Evolutionary conservation across 345 rosid genomes (phyloP).

Genomic region (Arabis hirsuta): DNA sequence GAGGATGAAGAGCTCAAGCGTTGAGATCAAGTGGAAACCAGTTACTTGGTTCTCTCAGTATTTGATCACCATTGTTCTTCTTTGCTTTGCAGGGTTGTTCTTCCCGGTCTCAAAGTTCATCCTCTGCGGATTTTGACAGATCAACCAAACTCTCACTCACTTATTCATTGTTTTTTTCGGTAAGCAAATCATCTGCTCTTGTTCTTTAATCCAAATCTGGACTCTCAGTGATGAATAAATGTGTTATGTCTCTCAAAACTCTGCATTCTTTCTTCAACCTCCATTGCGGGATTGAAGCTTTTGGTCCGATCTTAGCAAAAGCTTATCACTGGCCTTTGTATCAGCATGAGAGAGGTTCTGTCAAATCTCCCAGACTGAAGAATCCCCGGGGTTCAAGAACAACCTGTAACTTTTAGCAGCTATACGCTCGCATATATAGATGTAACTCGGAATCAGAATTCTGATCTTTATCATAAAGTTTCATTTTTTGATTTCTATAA

Average conservation of each 20-base stretch:
- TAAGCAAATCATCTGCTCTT: slow-evolving; percentile 9
- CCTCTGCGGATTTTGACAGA: slow-evolving; percentile 60
- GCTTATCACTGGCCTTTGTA: slow-evolving; percentile 3
- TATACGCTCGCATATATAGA: slow-evolving; percentile 11
- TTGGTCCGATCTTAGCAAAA: slow-evolving; percentile 52
- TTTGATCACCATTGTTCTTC: slow-evolving; percentile 60
- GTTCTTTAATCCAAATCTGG: slow-evolving; percentile 7
- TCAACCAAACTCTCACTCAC: neutral
- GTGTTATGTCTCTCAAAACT: slow-evolving; percentile 23
- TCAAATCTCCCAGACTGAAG: slow-evolving; percentile 32
- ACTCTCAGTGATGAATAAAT: neutral
- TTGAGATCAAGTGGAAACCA: slow-evolving; percentile 95
- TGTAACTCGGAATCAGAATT: slow-evolving; percentile 29
- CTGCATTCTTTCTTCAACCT: slow-evolving; percentile 36
- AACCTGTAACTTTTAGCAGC: slow-evolving; percentile 31
- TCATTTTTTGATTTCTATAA: slow-evolving; percentile 12
- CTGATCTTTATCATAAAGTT: slow-evolving; percentile 22
- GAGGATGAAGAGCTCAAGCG: slow-evolving; percentile 94
- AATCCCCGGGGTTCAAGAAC: slow-evolving; percentile 28
- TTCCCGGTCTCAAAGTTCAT: slow-evolving; percentile 70
- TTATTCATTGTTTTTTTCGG: slow-evolving; percentile 5
- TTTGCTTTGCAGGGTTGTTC: slow-evolving; percentile 67
- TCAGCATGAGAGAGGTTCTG: slow-evolving; percentile 19
- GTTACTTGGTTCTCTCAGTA: slow-evolving; percentile 79
- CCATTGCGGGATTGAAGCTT: slow-evolving; percentile 58